A percentile compares a stretch with the other conserved stretches of the same genome.
phyloP scores from a whole-genome alignment of 108 stramenopile species.

The Tribonema minus region DNA sequence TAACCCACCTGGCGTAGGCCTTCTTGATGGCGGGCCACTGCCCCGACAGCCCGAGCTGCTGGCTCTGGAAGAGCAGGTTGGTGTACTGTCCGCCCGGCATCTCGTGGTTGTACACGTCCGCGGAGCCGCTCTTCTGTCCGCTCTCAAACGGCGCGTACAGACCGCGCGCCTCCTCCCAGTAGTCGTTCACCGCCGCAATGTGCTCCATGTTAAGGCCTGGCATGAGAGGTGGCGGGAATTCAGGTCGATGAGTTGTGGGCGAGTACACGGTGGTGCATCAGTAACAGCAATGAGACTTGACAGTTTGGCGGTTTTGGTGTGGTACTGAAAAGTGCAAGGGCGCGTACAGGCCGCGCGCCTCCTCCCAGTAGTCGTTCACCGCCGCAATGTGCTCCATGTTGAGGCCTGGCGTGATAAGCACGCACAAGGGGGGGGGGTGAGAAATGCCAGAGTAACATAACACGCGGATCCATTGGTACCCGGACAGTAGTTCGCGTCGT shows the following conservation, averaged over 20 bases:
- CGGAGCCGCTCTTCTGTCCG: slow-evolving; percentile 85
- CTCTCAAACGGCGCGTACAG: slow-evolving; percentile 91
- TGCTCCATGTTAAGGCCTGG: slow-evolving; percentile 64
- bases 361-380: slow-evolving; percentile 90
- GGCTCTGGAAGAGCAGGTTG: slow-evolving; percentile 87
- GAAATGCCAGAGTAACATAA: too few relatives aligned
- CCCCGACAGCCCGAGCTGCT: slow-evolving; percentile 81
- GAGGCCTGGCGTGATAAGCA: too few relatives aligned
- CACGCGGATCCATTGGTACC: too few relatives aligned
- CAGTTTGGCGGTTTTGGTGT: too few relatives aligned
- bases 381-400: slow-evolving; percentile 59
- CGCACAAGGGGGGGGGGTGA: too few relatives aligned
- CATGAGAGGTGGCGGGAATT: too few relatives aligned
- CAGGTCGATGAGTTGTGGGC: too few relatives aligned
- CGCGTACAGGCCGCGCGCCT: slow-evolving; percentile 80
- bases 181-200: slow-evolving; percentile 72
- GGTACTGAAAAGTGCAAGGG: too few relatives aligned
- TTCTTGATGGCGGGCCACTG: slow-evolving; percentile 83
- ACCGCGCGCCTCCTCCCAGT: slow-evolving; percentile 87
- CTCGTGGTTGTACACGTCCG: slow-evolving; percentile 91
- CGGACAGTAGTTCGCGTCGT: too few relatives aligned
- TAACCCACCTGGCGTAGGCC: slow-evolving; percentile 74
- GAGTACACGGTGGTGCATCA: too few relatives aligned
- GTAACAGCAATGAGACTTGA: too few relatives aligned
- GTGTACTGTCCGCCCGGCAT: slow-evolving; percentile 96